A percentile compares a stretch with the other conserved stretches of the same genome.
Evolutionary conservation across 2,329 filamentous ascomycete genomes (phyloP).

Genomic region (Colletotrichum nymphaeae): DNA sequence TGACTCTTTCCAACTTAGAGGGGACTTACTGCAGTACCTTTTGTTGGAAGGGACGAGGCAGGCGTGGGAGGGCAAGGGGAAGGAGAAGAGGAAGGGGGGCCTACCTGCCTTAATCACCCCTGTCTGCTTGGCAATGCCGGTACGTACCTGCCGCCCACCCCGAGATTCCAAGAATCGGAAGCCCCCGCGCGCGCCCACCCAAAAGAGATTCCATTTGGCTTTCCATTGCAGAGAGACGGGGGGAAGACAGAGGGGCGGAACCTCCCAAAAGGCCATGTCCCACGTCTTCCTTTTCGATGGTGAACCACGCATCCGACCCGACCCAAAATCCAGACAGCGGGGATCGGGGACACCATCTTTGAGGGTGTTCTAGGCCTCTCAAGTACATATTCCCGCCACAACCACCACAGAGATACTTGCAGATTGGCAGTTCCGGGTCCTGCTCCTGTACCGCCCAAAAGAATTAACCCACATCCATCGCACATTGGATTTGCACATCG

Average conservation of each 20-base stretch:
- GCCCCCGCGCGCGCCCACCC: background rate
- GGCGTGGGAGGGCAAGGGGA: background rate
- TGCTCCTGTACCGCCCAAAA: slow-evolving; percentile 10
- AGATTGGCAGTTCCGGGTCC: background rate
- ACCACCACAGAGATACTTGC: background rate
- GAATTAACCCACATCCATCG: slow-evolving; percentile 31
- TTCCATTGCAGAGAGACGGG: background rate
- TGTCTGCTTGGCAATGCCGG: background rate
- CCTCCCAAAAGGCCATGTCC: background rate
- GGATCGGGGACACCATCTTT: slow-evolving; percentile 35
- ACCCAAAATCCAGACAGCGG: slow-evolving; percentile 34
- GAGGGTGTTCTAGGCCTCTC: slow-evolving; percentile 32
- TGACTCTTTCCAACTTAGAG: background rate
- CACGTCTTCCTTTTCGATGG: background rate
- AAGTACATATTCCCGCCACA: background rate
- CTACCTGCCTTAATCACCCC: background rate
- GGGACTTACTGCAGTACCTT: too few relatives aligned
- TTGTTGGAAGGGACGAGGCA: background rate
- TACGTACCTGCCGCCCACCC: background rate
- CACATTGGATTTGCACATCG: background rate
- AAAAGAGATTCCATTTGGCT: background rate
- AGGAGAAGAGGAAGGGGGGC: background rate
- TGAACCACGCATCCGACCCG: slow-evolving; percentile 18
- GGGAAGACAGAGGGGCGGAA: background rate
- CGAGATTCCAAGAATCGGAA: slow-evolving; percentile 10